Evolutionary conservation across 129 eudicot genomes (phyloP).

Genomic region (Arctium lappa): DNA sequence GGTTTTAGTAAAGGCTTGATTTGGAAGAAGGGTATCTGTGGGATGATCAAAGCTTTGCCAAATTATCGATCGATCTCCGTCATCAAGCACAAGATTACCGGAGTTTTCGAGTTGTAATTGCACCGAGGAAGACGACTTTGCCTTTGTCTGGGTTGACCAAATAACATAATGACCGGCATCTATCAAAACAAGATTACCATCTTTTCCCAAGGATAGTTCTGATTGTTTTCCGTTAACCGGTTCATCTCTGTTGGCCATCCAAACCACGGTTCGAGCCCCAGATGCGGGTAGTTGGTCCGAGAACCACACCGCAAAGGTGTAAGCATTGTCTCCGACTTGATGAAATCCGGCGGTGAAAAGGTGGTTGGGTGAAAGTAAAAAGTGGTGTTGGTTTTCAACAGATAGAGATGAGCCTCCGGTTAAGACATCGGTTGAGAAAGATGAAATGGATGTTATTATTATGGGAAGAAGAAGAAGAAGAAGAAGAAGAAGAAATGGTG

Average conservation of each 20-base stretch:
- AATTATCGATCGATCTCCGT: background rate
- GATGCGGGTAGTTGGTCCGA: background rate
- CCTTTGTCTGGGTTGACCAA: conserved; percentile 23
- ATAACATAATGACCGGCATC: conserved; percentile 17
- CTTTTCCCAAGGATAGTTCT: background rate
- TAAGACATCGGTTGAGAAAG: background rate
- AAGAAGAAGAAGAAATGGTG: background rate
- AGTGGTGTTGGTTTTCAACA: background rate
- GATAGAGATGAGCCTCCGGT: conserved; percentile 11
- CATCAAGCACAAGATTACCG: conserved; percentile 32
- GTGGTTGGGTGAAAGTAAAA: conserved; percentile 20
- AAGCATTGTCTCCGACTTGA: conserved; percentile 35
- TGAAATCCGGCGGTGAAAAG: conserved; percentile 37
- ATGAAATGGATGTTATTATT: background rate
- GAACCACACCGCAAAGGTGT: conserved; percentile 33
- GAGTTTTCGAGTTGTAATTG: conserved; percentile 7
- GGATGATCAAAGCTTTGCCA: conserved; percentile 38
- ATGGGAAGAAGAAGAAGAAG: background rate
- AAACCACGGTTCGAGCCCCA: conserved; percentile 15
- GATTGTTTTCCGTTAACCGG: conserved; percentile 36
- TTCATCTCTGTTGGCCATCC: conserved; percentile 43
- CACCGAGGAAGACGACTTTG: background rate
- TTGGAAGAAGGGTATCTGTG: conserved; percentile 41
- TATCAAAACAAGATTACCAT: conserved; percentile 27
- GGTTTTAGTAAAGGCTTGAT: conserved; percentile 16